Percentiles rank a stretch among this genome's conserved stretches.
These are phyloP conservation scores for Flaveria linearis DNA, from an alignment of 129 eudicot genomes.

Conservation along the genomic window DNA sequence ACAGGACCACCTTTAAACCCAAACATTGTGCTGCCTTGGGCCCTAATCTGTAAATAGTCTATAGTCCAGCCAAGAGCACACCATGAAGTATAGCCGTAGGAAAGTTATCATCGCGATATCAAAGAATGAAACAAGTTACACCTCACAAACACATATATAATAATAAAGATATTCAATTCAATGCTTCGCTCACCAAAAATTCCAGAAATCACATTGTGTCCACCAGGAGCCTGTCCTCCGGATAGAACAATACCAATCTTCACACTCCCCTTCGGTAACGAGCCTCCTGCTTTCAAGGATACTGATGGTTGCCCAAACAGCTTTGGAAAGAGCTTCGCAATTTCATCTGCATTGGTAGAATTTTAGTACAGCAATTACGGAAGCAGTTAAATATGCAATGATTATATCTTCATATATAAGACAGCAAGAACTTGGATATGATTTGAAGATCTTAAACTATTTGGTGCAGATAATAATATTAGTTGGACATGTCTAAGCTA, in stretches of 20 bases:
- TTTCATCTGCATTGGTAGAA: slow-evolving; percentile 50
- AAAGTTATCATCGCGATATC: not conserved
- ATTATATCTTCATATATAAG: not conserved
- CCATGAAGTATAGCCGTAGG: not conserved
- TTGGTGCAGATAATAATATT: not conserved
- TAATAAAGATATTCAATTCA: not conserved
- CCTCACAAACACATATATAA: slow-evolving; percentile 8
- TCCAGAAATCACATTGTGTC: slow-evolving; percentile 94
- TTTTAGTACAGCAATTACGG: not conserved
- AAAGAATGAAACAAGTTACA: not conserved
- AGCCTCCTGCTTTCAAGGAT: slow-evolving; percentile 48
- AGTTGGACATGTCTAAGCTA: too few species aligned
- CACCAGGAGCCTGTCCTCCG: slow-evolving; percentile 99
- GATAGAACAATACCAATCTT: slow-evolving; percentile 90
- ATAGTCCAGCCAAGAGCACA: slow-evolving; percentile 20
- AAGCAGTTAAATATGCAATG: not conserved
- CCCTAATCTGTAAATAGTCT: slow-evolving; percentile 80
- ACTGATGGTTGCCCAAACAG: slow-evolving; percentile 84
- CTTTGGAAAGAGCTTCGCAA: slow-evolving; percentile 69
- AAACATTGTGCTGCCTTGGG: slow-evolving; percentile 73
- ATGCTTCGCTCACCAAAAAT: slow-evolving; percentile 60
- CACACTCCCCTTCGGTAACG: slow-evolving; percentile 39
- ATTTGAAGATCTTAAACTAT: slow-evolving; percentile 3
- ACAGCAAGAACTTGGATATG: not conserved
- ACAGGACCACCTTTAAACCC: slow-evolving; percentile 97